Evolutionary conservation across 495 filamentous ascomycete species (phyloP).

Genomic region (Penicillium mononematosum): DNA sequence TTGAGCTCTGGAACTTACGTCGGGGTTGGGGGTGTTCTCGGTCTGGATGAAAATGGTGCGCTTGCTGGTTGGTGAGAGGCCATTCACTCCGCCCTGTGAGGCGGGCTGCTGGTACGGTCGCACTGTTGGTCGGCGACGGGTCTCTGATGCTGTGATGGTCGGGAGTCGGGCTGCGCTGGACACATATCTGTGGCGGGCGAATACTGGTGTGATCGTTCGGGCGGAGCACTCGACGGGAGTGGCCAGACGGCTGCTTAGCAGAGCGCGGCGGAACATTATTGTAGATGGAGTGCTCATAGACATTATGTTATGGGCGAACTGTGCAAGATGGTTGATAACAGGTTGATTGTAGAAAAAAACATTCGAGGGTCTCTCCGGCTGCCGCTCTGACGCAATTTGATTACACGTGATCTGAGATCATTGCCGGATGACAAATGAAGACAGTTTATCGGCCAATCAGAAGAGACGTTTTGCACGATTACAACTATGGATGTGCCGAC

Average conservation of each 20-base stretch:
- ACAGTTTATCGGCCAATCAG: conserved; percentile 25
- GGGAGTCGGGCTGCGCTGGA: conserved; percentile 45
- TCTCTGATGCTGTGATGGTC: conserved; percentile 50
- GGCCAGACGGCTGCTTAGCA: conserved; percentile 30
- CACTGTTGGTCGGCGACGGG: conserved; percentile 47
- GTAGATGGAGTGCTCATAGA: conserved; percentile 37
- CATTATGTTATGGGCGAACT: conserved; percentile 21
- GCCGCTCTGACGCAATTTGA: conserved; percentile 42
- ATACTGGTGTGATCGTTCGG: conserved; percentile 29
- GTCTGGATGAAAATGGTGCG: conserved; percentile 98
- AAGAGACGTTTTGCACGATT: conserved; percentile 20
- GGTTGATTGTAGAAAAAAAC: conserved; percentile 7
- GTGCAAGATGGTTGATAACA: conserved; percentile 11
- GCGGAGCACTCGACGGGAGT: conserved; percentile 30
- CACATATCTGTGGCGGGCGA: conserved; percentile 36
- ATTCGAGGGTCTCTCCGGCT: conserved; percentile 13
- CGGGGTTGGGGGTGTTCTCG: conserved; percentile 84
- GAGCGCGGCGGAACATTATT: conserved; percentile 36
- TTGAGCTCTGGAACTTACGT: conserved; percentile 52
- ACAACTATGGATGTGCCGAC: conserved; percentile 15
- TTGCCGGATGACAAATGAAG: conserved; percentile 35
- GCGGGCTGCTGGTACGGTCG: conserved; percentile 48
- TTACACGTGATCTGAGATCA: conserved; percentile 31
- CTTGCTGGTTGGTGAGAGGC: conserved; percentile 40
- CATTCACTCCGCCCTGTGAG: conserved; percentile 31